Base-by-base conservation (phyloP, 1,284 basidiomycete genomes). In the Trichosporon coremiiforme region DNA sequence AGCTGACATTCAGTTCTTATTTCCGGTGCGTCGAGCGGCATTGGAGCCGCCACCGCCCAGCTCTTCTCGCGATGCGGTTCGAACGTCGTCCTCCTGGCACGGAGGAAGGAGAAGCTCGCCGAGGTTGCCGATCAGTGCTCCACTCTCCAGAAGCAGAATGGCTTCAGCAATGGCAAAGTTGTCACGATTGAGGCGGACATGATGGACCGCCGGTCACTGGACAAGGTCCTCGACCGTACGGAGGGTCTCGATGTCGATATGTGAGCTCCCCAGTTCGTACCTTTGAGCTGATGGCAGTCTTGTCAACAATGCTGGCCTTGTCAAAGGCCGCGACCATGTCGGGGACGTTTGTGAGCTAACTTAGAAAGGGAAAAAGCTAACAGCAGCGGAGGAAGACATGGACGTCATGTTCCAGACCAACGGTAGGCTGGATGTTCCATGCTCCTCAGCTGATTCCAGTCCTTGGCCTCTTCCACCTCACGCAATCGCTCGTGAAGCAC, bases 391-490 rank as follows among this genome's bases (percentile, higher is more conserved):
- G 35, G 77, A 75, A 38, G 83, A 84, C 67, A 78, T 83, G 72
- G 79, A 82, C 45, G 75, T 87, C 70, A 98, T 99, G 95, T 92
- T 98, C 82, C 84, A 90, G 33, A 97, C 95, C 63, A 98, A 99
- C 82, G 80, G 79, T 79, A 25, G 57, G 76, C 65, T 25, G n/a
- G 15, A 15, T 13, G 2, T 1, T 20, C 1, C 29, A 29, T 22
- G 3, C n/a, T n/a, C n/a, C 13, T 2, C 45, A 36, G 60, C 63
- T 70, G 22, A 70, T 25, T n/a, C 2, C 66, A 80, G 80, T 82
- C 20, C 66, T 80, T 45, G 80, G 80, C 33, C 74, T 82, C 9
- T 78, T 83, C 67, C 77, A 80, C 71, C 73, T 83, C 8, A 83
- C 81, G 29, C 81, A 83, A 72, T 72, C 78, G 65, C 72, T 81